Conservation (phyloP, 352 stramenopile genomes). For the Phytopythium kandeliae region DNA sequence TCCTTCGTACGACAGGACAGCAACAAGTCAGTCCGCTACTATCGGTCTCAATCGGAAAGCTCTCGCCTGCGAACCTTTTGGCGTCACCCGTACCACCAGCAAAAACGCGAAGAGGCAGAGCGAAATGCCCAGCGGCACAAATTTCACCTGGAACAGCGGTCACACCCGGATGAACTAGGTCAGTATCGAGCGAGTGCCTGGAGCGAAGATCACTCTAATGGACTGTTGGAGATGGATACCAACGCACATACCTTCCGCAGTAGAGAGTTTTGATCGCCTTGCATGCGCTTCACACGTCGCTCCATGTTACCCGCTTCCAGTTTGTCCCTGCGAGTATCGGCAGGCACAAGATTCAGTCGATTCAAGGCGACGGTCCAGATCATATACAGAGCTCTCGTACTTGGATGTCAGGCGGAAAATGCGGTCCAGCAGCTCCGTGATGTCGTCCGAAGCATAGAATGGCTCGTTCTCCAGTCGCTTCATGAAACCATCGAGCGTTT, state of each 20-base stretch:
- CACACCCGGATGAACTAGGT: not conserved
- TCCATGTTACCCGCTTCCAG: slow-evolving; percentile 87
- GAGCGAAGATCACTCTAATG: not conserved
- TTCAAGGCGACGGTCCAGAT: not conserved
- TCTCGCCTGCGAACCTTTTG: slow-evolving; percentile 32
- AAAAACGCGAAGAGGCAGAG: slow-evolving; percentile 69
- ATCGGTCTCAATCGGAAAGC: not conserved
- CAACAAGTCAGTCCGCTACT: not conserved
- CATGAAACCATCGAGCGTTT: slow-evolving; percentile 75
- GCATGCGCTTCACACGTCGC: slow-evolving; percentile 70
- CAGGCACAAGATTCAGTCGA: slow-evolving; percentile 9
- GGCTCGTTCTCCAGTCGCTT: slow-evolving; percentile 63
- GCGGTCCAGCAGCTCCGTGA: slow-evolving; percentile 70
- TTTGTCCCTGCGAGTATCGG: slow-evolving; percentile 62
- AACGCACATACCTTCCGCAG: slow-evolving; percentile 54
- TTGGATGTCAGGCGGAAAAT: slow-evolving; percentile 79
- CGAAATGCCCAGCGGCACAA: slow-evolving; percentile 67
- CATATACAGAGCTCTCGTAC: slow-evolving; percentile 16
- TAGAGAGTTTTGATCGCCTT: slow-evolving; percentile 78
- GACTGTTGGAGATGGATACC: not conserved
- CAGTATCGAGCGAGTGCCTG: not conserved
- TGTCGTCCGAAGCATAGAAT: slow-evolving; percentile 80
- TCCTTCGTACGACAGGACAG: slow-evolving; percentile 17
- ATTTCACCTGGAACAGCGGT: slow-evolving; percentile 53
- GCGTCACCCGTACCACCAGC: slow-evolving; percentile 66